phyloP scores from a whole-genome alignment of 495 filamentous ascomycete species.

The Aspergillus leporis region DNA sequence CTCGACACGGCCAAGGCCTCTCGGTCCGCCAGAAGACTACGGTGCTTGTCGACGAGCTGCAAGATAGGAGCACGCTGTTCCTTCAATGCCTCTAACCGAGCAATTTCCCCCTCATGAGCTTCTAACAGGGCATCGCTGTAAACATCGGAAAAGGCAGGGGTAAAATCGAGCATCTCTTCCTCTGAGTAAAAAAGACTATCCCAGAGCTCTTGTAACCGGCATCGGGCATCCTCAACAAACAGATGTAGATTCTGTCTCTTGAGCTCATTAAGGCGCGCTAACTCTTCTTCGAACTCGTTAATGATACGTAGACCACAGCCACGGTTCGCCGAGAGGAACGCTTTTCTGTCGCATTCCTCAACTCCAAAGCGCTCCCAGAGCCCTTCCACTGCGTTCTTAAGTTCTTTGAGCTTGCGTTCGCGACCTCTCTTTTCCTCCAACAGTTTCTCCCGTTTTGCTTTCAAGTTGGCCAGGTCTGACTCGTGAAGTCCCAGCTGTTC shows the following conservation, averaged over 20 bases:
- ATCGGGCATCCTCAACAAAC: constrained; percentile 92
- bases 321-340: constrained; percentile 69
- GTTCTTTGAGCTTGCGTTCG: constrained; percentile 77
- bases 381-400: constrained; percentile 69
- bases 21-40: constrained; percentile 79
- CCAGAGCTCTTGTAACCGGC: constrained; percentile 90
- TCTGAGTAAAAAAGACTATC: constrained; percentile 91
- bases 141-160: constrained; percentile 83
- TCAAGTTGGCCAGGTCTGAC: constrained; percentile 74
- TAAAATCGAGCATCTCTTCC: constrained; percentile 97
- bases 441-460: constrained; percentile 74
- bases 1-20: constrained; percentile 84
- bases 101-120: constrained; percentile 86
- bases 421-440: constrained; percentile 89
- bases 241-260: constrained; percentile 93
- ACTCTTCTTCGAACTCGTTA: constrained; percentile 92
- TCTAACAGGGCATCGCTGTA: constrained; percentile 85
- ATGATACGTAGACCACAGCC: constrained; percentile 85
- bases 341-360: constrained; percentile 77
- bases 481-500: constrained; percentile 92
- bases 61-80: constrained; percentile 87
- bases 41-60: constrained; percentile 79
- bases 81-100: constrained; percentile 74
- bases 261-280: constrained; percentile 81
- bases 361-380: constrained; percentile 89